These are phyloP conservation scores for Paramecium caudatum DNA, from an alignment of 73 alveolate species.

Conservation along the genomic window DNA sequence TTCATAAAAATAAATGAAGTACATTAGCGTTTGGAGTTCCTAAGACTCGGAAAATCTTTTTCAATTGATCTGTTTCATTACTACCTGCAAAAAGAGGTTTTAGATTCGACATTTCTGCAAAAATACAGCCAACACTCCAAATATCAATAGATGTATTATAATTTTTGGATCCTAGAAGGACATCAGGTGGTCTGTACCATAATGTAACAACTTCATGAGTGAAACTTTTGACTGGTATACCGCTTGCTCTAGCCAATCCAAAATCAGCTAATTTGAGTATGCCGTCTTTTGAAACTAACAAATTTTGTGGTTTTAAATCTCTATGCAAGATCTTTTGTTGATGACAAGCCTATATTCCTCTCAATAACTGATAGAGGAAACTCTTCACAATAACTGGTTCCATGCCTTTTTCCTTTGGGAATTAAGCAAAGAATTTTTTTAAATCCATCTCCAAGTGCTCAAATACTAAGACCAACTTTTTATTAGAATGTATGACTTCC, in stretches of 20 bases:
- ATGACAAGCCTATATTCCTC: slow-evolving; percentile 87
- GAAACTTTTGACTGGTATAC: slow-evolving; percentile 87
- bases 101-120: slow-evolving; percentile 93
- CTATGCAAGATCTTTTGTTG: slow-evolving; percentile 84
- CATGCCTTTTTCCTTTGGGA: slow-evolving; percentile 79
- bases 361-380: slow-evolving; percentile 81
- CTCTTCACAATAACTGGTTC: slow-evolving; percentile 80
- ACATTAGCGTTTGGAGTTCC: slow-evolving; percentile 93
- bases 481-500: slow-evolving; percentile 85
- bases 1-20: slow-evolving; percentile 78
- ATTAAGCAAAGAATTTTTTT: slow-evolving; percentile 84
- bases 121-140: slow-evolving; percentile 96
- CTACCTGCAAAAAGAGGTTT: slow-evolving; percentile 91
- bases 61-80: slow-evolving; percentile 81
- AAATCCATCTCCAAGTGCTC: slow-evolving; percentile 88
- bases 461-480: slow-evolving; percentile 85
- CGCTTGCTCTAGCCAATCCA: slow-evolving; percentile 94
- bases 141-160: slow-evolving; percentile 95
- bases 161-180: slow-evolving; percentile 86
- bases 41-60: slow-evolving; percentile 83
- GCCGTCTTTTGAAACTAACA: slow-evolving; percentile 86
- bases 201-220: slow-evolving; percentile 95
- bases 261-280: slow-evolving; percentile 94
- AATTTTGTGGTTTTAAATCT: slow-evolving; percentile 88
- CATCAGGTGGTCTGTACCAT: slow-evolving; percentile 96